Base-by-base conservation (phyloP, 2,329 filamentous ascomycete species). In the Fusarium devonianum region DNA sequence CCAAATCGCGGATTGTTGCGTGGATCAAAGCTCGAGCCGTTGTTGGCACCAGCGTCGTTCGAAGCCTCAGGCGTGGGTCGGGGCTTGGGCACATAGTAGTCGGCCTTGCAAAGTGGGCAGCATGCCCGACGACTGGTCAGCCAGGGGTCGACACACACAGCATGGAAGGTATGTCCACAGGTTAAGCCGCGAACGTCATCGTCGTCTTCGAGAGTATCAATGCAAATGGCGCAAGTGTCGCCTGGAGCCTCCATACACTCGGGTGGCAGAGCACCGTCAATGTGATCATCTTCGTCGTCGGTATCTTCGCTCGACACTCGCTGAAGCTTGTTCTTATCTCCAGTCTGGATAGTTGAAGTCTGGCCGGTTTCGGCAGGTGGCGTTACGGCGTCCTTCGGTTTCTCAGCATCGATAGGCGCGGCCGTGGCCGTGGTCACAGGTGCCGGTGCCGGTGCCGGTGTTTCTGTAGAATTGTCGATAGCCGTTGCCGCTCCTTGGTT, bases 161-260 rank as follows among this genome's bases (percentile, higher is more conserved):
- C 92, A 70, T 99, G 94, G 82, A 97, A 99, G 43, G 93, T 92
- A 72, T 99, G 94, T n/a, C 94, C 94, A 67, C 94, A 99, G 4
- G 90, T 92, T 53, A 99, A 76, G 3, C 94, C 94, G 62, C 94
- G 90, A 38, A 99, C 87, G 68, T 99, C 93, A 64, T 97, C 94
- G 56, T 97, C 90, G 56, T 97, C 91, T 70, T 99, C 94, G 13
- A 99, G 82, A 0, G 84, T 88, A 68, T 99, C 94, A 59, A 99
- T 88, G 71, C 94, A 99, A 64, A 99, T 97, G 39, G 94, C 94
- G 72, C 94, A 99, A 2, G 91, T 89, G 68, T 99, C 94, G 32
- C 93, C 94, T 1, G 91, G 89, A 41, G 88, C 87, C 18, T 85
- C 85, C 49, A 96, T 76, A 67, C 92, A 79, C 65, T 97, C 92